Evolutionary conservation across 495 filamentous ascomycete species (phyloP).

Genomic region (Penicillium pulvis): DNA sequence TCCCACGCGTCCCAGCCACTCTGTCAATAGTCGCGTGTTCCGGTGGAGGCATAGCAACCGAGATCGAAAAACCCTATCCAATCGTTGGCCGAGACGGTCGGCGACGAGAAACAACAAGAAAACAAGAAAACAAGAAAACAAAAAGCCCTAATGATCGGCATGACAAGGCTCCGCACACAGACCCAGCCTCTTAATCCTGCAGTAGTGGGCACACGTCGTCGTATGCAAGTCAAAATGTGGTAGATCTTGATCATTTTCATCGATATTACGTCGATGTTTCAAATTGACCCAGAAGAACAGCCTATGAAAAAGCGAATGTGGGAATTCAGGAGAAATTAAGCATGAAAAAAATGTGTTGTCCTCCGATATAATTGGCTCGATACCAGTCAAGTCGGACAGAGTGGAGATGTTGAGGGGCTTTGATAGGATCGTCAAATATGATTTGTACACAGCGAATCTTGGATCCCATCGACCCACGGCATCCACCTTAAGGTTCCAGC

Average conservation of each 20-base stretch:
- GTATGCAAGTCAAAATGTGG: neutral
- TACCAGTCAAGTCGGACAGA: neutral
- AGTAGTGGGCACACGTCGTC: neutral
- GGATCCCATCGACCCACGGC: neutral
- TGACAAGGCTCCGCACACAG: neutral
- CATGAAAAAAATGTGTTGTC: neutral
- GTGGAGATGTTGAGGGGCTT: neutral
- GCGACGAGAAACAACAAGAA: neutral
- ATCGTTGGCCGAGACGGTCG: neutral
- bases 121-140: neutral
- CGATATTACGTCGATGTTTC: neutral
- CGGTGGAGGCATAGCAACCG: neutral
- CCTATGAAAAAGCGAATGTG: neutral
- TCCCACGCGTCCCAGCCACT: neutral
- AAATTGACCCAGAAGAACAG: neutral
- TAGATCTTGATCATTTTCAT: neutral
- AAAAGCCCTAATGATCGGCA: neutral
- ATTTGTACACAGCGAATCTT: neutral
- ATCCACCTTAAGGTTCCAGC: neutral
- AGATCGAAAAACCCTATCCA: neutral
- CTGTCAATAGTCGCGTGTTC: neutral
- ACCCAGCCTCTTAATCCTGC: neutral
- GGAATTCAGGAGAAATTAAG: neutral
- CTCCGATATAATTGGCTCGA: neutral
- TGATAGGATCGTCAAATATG: neutral